phyloP scores from a whole-genome alignment of 2,329 filamentous ascomycete species.

The Fusarium longipes region DNA sequence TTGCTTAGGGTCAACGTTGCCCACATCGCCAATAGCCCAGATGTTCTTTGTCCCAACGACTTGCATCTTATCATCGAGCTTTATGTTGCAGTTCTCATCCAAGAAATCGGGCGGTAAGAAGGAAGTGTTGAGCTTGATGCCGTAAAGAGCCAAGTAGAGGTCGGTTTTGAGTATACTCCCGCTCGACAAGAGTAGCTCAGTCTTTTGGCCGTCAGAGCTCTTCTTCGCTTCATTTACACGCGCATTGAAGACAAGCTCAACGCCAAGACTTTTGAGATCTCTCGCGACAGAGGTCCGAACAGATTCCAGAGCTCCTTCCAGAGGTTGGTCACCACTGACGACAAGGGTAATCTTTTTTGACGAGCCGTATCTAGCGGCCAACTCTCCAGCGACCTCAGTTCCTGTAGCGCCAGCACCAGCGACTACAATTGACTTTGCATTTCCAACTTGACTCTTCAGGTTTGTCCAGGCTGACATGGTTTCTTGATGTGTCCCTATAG shows the following conservation, averaged over 20 bases:
- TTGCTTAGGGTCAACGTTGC: constrained; percentile 55
- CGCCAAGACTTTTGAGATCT: constrained; percentile 45
- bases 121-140: constrained; percentile 56
- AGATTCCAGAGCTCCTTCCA: constrained; percentile 37
- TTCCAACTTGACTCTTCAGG: constrained; percentile 41
- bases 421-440: constrained; percentile 51
- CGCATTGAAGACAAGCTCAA: constrained; percentile 48
- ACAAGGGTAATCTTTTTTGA: constrained; percentile 47
- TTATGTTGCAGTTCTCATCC: constrained; percentile 49
- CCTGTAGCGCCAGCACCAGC: constrained; percentile 55
- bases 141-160: constrained; percentile 59
- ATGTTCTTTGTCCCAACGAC: constrained; percentile 51
- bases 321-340: constrained; percentile 33
- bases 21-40: constrained; percentile 58
- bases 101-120: constrained; percentile 53
- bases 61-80: constrained; percentile 51
- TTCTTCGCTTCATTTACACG: constrained; percentile 46
- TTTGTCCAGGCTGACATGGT: constrained; percentile 52
- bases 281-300: constrained; percentile 48
- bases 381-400: constrained; percentile 53
- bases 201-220: constrained; percentile 8
- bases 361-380: constrained; percentile 48
- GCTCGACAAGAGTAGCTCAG: constrained; percentile 48
- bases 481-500: constrained; percentile 57
- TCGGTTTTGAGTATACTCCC: constrained; percentile 49